phyloP scores from a whole-genome alignment of 2,329 filamentous ascomycete genomes.

The Clonostachys rosea region DNA sequence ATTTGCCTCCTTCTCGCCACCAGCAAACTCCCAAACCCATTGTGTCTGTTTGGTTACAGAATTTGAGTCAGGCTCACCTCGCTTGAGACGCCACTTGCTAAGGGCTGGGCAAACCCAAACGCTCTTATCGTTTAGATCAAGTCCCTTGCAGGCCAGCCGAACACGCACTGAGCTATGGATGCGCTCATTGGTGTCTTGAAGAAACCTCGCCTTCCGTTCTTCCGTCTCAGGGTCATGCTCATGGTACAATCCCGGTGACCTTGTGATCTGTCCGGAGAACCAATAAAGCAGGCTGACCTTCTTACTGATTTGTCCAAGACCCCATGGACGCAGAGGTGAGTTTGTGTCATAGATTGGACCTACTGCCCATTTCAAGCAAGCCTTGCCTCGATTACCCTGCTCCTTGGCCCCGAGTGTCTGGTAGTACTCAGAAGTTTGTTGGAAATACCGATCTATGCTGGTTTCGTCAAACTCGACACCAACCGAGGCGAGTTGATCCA shows the following conservation, averaged over 20 bases:
- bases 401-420: conserved; percentile 6
- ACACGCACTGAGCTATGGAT: conserved; percentile 50
- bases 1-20: conserved; percentile 33
- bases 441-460: conserved; percentile 33
- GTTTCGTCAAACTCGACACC: conserved; percentile 42
- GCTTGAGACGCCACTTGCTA: conserved; percentile 35
- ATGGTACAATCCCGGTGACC: conserved; percentile 43
- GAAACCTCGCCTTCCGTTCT: conserved; percentile 25
- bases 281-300: conserved; percentile 33
- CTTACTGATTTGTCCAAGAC: conserved; percentile 36
- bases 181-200: conserved; percentile 49
- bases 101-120: conserved; percentile 43
- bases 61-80: conserved; percentile 23
- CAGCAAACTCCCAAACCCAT: conserved; percentile 52
- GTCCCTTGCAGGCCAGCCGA: conserved; percentile 43
- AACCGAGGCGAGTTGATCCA: conserved; percentile 44
- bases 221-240: conserved; percentile 34
- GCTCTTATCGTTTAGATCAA: conserved; percentile 40
- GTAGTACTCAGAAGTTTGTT: conserved; percentile 24
- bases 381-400: conserved; percentile 3
- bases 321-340: conserved; percentile 41
- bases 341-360: conserved; percentile 41
- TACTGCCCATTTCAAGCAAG: conserved; percentile 34
- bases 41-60: conserved; percentile 23
- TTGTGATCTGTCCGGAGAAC: conserved; percentile 32